Evolutionary conservation across 1,284 basidiomycete species (phyloP).

Genomic region (Ganoderma leucocontextum): DNA sequence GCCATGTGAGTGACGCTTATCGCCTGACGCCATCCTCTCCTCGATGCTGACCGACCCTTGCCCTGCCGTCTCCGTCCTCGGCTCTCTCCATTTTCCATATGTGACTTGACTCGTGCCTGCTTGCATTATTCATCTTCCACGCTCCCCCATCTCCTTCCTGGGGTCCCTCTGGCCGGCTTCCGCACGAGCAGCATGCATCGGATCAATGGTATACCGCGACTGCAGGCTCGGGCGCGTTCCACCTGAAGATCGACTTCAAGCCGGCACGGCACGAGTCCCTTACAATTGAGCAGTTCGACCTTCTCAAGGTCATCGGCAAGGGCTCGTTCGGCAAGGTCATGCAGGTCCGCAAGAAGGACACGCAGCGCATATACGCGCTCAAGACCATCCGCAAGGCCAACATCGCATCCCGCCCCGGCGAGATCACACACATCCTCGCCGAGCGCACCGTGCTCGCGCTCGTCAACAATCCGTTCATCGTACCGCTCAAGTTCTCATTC

Average conservation of each 20-base stretch:
- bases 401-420: slow-evolving; percentile 94
- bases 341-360: slow-evolving; percentile 99
- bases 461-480: slow-evolving; percentile 99
- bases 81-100: background rate
- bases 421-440: slow-evolving; percentile 98
- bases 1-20: slow-evolving; percentile 58
- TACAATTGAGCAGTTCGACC: slow-evolving; percentile 95
- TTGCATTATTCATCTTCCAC: background rate
- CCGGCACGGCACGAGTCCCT: slow-evolving; percentile 84
- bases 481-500: slow-evolving; percentile 99
- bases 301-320: slow-evolving; percentile 98
- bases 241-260: slow-evolving; percentile 95
- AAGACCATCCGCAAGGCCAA: slow-evolving; percentile 99
- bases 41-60: slow-evolving; percentile 12
- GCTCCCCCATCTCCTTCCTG: background rate
- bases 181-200: slow-evolving; percentile 63
- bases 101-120: background rate
- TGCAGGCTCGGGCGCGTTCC: slow-evolving; percentile 90
- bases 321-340: slow-evolving; percentile 98
- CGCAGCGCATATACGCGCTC: slow-evolving; percentile 96
- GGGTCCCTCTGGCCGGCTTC: background rate
- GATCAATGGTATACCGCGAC: slow-evolving; percentile 92
- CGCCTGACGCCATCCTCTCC: slow-evolving; percentile 23
- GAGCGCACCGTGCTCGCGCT: slow-evolving; percentile 97
- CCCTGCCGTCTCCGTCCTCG: slow-evolving; percentile 17